These are phyloP conservation scores for Chiua sp. DNA, from an alignment of 1,284 basidiomycete genomes.

Conservation along the genomic window DNA sequence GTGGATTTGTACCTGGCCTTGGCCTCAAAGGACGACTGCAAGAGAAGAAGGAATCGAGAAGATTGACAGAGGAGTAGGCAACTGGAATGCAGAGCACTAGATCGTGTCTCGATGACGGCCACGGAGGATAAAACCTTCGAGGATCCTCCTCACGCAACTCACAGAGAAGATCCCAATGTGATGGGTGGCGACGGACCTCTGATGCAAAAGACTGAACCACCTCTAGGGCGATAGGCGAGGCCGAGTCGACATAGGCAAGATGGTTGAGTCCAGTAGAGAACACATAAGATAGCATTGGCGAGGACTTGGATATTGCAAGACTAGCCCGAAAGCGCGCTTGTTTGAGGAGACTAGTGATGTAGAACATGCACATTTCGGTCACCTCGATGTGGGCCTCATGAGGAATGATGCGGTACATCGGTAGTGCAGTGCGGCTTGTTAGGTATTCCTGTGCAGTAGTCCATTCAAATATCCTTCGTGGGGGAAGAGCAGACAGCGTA, in stretches of 20 bases:
- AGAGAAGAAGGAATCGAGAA: neutral
- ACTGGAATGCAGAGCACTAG: neutral
- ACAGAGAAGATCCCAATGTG: neutral
- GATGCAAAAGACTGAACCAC: neutral
- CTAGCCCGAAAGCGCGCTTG: too few species aligned
- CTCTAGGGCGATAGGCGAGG: neutral
- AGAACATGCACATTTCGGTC: constrained; percentile 1
- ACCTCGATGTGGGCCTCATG: neutral
- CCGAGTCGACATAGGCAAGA: neutral
- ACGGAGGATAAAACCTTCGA: neutral
- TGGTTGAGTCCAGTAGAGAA: constrained; percentile 5
- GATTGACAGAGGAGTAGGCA: neutral
- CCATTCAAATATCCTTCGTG: too few species aligned
- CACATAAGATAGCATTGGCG: constrained; percentile 5
- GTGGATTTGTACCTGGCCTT: neutral
- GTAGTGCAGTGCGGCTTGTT: neutral
- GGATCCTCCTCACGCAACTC: neutral
- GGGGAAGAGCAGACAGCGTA: neutral
- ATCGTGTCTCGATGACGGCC: neutral
- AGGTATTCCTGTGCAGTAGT: constrained; percentile 4
- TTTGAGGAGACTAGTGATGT: neutral
- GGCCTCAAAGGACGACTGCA: neutral
- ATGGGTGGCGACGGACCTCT: neutral
- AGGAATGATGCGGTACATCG: neutral
- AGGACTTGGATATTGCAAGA: neutral